Conservation (phyloP, 2,329 filamentous ascomycete genomes). For the Piedraia hortae region DNA sequence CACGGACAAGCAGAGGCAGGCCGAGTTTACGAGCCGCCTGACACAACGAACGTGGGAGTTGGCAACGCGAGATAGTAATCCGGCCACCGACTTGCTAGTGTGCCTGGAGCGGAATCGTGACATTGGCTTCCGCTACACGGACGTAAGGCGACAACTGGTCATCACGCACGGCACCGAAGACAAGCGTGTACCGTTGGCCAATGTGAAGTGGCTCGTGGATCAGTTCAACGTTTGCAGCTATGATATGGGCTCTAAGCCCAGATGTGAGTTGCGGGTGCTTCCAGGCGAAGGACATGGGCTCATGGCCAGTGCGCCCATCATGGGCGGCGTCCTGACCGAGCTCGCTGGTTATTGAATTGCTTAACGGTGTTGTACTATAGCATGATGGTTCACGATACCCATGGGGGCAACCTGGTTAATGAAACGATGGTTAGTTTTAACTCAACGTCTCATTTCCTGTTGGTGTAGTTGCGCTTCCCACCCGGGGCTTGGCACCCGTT, state of each 20-base stretch:
- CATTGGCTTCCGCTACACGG: constrained; percentile 90
- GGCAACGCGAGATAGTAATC: constrained; percentile 74
- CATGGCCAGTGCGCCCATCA: constrained; percentile 81
- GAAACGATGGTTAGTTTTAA: too few relatives aligned
- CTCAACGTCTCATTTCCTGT: too few relatives aligned
- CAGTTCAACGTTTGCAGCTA: constrained; percentile 34
- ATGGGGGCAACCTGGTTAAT: too few relatives aligned
- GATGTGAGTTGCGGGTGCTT: constrained; percentile 72
- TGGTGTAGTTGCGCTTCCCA: too few relatives aligned
- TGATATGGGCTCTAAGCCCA: constrained; percentile 13
- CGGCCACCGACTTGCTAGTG: constrained; percentile 72
- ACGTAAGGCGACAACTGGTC: constrained; percentile 71
- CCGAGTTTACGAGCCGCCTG: constrained; percentile 54
- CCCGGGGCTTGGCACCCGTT: too few relatives aligned
- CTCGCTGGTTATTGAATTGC: constrained; percentile 76
- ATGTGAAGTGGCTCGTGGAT: constrained; percentile 81
- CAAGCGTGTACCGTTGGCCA: constrained; percentile 76
- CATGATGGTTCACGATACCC: too few relatives aligned
- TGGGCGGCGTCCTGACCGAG: constrained; percentile 84
- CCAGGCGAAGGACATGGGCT: constrained; percentile 82
- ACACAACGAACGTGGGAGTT: constrained; percentile 88
- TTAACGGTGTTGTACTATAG: too few relatives aligned
- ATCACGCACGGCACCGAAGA: constrained; percentile 87
- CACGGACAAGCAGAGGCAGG: constrained; percentile 43
- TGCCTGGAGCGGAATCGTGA: constrained; percentile 74